These are phyloP conservation scores for Paracoccidioides lutzii DNA, from an alignment of 2,329 filamentous ascomycete genomes.

Conservation along the genomic window DNA sequence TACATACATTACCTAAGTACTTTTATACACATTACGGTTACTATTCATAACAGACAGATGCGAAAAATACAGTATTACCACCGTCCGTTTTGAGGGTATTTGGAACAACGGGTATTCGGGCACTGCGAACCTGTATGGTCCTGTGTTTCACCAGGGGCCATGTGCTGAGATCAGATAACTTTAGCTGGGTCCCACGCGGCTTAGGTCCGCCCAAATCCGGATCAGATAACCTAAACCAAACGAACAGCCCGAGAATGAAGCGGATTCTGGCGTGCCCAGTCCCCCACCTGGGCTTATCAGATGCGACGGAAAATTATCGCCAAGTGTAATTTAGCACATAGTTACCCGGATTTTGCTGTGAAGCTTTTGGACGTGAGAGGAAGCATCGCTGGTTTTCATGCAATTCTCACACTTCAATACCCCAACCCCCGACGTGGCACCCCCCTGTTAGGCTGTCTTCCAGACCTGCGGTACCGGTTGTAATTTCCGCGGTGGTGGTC, in stretches of 20 bases:
- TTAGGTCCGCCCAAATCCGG: neutral
- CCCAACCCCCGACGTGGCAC: too few species aligned
- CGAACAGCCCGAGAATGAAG: neutral
- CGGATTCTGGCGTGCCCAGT: neutral
- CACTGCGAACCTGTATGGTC: neutral
- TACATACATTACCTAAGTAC: neutral
- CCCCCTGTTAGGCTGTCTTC: neutral
- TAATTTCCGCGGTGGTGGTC: neutral
- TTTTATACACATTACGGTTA: neutral
- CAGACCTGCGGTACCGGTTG: neutral
- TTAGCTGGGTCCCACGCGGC: neutral
- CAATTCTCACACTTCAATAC: neutral
- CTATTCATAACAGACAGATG: too few species aligned
- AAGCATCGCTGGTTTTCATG: neutral
- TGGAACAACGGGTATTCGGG: neutral
- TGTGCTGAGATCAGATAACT: conserved; percentile 1
- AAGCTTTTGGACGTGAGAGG: neutral
- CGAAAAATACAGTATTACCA: neutral
- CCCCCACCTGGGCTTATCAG: neutral
- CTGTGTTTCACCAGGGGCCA: too few species aligned
- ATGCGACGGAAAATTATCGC: neutral
- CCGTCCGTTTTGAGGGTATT: neutral
- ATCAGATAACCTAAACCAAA: neutral
- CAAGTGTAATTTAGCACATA: neutral
- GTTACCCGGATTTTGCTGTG: neutral